These are phyloP conservation scores for Colletotrichum sansevieriae DNA, from an alignment of 2,329 filamentous ascomycete species.

Conservation along the genomic window DNA sequence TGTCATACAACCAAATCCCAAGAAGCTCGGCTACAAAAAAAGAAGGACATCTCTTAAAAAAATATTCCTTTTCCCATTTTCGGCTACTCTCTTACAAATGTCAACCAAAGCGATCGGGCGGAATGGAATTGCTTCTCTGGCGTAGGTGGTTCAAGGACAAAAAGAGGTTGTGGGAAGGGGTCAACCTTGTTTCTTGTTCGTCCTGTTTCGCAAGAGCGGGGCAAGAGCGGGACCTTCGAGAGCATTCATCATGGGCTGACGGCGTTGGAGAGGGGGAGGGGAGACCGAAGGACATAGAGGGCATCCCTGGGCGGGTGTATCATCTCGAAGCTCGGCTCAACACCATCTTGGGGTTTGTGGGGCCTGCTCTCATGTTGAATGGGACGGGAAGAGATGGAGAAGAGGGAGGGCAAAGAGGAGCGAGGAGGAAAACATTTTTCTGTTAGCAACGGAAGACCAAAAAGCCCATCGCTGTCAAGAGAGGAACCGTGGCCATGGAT, in stretches of 20 bases:
- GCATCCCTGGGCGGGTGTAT: constrained; percentile 35
- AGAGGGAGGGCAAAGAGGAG: not conserved
- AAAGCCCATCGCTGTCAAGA: constrained; percentile 30
- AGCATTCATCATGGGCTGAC: constrained; percentile 14
- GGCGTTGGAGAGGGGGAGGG: constrained; percentile 1
- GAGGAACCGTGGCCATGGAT: constrained; percentile 15
- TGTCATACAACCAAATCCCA: not conserved
- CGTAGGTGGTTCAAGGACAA: constrained; percentile 3
- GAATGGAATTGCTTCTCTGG: constrained; percentile 2
- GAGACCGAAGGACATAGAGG: not conserved
- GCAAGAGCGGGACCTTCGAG: constrained; percentile 6
- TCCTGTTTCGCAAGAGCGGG: constrained; percentile 29
- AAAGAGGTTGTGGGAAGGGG: not conserved
- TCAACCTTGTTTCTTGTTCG: constrained; percentile 22
- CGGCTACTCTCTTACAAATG: constrained; percentile 11
- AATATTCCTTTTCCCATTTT: not conserved
- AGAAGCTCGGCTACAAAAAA: constrained; percentile 6
- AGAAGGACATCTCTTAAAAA: not conserved
- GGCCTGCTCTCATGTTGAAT: not conserved
- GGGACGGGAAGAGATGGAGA: not conserved
- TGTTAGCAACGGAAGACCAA: not conserved
- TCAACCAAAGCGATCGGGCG: constrained; percentile 18
- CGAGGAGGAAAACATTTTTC: not conserved
- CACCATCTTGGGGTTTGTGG: constrained; percentile 19
- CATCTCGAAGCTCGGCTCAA: constrained; percentile 36